Evolutionary conservation across 2,329 filamentous ascomycete species (phyloP), one percentile per base, ranked within the genome.

Genomic region (Fusarium illudens): DNA sequence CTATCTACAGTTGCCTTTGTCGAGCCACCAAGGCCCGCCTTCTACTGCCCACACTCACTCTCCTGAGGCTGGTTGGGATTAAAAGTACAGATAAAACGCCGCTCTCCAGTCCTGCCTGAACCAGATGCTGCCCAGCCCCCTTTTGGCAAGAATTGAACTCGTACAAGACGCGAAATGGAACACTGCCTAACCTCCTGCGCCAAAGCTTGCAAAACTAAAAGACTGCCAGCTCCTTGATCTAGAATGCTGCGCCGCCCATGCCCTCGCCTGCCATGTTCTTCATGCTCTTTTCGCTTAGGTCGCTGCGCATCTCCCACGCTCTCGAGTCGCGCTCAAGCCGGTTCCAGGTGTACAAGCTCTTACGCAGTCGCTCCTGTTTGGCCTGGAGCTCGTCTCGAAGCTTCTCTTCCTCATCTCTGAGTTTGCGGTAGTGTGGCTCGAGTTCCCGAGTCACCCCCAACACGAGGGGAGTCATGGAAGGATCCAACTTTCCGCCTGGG

Each of bases 391-490:
- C 86, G 39, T 84, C 81, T 2, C 87, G 81, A 33, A 87, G 71
- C 64, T 83, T 84, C 73, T 88, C 86, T 71, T 88, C 87, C 46
- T 89, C 87, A 36, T 88, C 86, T 60, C 81, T 82, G 11, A 88
- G 79, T 61, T 84, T 85, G 32, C 81, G 79, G 67, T 82, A 84
- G 73, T 87, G 84, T n/a, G 81, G 75, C 64, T 87, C 85, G 15
- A 87, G 76, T 42, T 89, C 86, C 11, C 83, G 82, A 30, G 83
- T 80, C 22, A 88, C 82, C 15, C 86, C 84, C 1, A 78, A 58
- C 4, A 80, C 79, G 39, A 84, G 69, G 3, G 84, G 79, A 2
- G 80, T 73, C 70, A 83, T 78, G 17, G 78, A 75, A 2, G 83
- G 80, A 62, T 87, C 86, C 19, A 86, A 73, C 67, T 86, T 87